Evolutionary conservation across 208 protist species (phyloP).

Genomic region (Trypanosoma lewisi): DNA sequence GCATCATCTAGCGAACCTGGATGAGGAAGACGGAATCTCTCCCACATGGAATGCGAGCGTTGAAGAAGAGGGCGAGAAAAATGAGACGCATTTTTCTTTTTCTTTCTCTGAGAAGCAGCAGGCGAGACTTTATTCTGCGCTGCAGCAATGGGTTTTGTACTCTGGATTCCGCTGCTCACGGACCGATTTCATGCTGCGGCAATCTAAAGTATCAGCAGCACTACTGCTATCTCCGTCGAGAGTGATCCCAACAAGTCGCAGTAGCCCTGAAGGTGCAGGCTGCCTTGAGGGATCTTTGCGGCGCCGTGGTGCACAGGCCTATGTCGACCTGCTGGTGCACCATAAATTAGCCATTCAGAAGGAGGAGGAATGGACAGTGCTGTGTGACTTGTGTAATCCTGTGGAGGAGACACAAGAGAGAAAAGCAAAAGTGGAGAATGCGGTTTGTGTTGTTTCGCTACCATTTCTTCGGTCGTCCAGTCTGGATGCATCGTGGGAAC

Average conservation of each 20-base stretch:
- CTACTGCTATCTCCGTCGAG: conserved; percentile 19
- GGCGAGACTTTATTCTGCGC: conserved; percentile 20
- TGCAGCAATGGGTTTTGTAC: conserved; percentile 31
- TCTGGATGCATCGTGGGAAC: conserved; percentile 21
- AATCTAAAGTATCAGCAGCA: conserved; percentile 13
- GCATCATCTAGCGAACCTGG: conserved; percentile 11
- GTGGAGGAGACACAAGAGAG: neutral
- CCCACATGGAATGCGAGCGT: neutral
- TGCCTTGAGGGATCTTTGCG: conserved; percentile 23
- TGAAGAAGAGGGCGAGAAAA: conserved; percentile 2
- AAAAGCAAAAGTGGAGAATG: neutral
- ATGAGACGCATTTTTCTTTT: neutral
- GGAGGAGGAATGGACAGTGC: conserved; percentile 27
- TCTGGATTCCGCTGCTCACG: conserved; percentile 12
- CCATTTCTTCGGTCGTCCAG: conserved; percentile 10
- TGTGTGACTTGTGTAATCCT: conserved; percentile 19
- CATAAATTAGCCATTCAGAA: conserved; percentile 8
- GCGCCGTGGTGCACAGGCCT: conserved; percentile 37
- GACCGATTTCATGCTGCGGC: conserved; percentile 16
- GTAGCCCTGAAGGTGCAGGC: conserved; percentile 3
- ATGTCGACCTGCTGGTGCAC: conserved; percentile 39
- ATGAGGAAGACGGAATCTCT: neutral
- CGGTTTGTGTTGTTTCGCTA: conserved; percentile 1
- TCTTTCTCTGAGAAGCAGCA: conserved; percentile 23
- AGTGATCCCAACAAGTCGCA: conserved; percentile 10